Percentiles rank a stretch among this genome's conserved stretches.
Evolutionary conservation across 2,329 filamentous ascomycete species (phyloP).

Genomic region (Dothistroma septosporum): DNA sequence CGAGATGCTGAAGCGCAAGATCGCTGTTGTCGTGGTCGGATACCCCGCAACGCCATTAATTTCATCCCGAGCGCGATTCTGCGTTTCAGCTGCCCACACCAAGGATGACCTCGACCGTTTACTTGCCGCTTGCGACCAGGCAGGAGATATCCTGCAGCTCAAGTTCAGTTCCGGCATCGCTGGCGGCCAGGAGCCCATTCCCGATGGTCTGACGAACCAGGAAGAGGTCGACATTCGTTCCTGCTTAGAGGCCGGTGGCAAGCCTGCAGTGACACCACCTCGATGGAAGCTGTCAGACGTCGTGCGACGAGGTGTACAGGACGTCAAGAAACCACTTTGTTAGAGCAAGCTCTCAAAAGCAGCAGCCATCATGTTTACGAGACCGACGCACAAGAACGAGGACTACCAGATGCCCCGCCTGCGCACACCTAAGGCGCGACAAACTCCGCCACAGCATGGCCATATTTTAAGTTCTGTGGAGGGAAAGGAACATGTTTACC

Average conservation of each 20-base stretch:
- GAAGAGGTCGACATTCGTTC: conserved; percentile 64
- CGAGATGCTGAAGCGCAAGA: conserved; percentile 97
- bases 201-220: conserved; percentile 65
- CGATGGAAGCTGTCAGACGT: conserved; percentile 76
- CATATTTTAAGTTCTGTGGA: neutral
- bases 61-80: conserved; percentile 91
- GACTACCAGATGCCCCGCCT: neutral
- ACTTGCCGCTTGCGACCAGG: conserved; percentile 82
- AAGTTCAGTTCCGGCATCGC: conserved; percentile 97
- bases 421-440: neutral
- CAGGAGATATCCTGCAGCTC: conserved; percentile 85
- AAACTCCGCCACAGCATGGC: neutral
- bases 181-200: conserved; percentile 74
- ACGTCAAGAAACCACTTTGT: conserved; percentile 64
- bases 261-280: conserved; percentile 57
- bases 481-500: neutral
- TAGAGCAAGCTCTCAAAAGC: conserved; percentile 10
- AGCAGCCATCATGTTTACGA: conserved; percentile 1
- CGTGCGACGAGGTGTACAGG: conserved; percentile 66
- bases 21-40: conserved; percentile 93
- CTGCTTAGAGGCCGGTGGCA: conserved; percentile 47
- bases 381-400: neutral
- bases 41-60: conserved; percentile 96
- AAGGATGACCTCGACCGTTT: conserved; percentile 96
- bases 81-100: conserved; percentile 91